These are phyloP conservation scores for Thamnidium elegans DNA, from an alignment of 192 early-diverging fungal species.

Conservation along the genomic window DNA sequence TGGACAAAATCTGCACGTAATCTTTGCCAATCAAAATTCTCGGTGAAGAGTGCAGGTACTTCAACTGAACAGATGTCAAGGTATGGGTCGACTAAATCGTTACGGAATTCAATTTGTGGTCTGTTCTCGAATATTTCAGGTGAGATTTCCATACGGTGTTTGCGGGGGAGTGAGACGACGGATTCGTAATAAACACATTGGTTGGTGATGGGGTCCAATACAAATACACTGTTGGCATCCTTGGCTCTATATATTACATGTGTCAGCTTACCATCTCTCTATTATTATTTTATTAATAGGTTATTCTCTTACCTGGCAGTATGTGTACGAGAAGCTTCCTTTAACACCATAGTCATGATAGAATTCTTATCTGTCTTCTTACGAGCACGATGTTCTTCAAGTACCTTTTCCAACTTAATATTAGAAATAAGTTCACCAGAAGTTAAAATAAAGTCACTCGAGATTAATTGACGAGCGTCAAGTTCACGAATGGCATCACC, in stretches of 20 bases:
- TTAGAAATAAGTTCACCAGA: constrained; percentile 89
- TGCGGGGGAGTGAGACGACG: constrained; percentile 56
- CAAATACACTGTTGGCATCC: constrained; percentile 78
- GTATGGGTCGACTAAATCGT: constrained; percentile 90
- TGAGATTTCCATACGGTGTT: constrained; percentile 53
- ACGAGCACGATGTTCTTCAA: constrained; percentile 82
- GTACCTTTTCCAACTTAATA: constrained; percentile 68
- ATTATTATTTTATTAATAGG: no score
- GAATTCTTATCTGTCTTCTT: constrained; percentile 68
- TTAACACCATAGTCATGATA: constrained; percentile 94
- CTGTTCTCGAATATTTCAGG: constrained; percentile 61
- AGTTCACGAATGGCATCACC: constrained; percentile 93
- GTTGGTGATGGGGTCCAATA: constrained; percentile 71
- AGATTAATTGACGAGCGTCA: constrained; percentile 75
- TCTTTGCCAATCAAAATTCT: constrained; percentile 98
- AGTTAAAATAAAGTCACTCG: constrained; percentile 90
- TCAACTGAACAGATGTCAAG: constrained; percentile 93
- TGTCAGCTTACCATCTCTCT: no score
- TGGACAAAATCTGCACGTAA: constrained; percentile 87
- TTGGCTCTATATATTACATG: constrained; percentile 38
- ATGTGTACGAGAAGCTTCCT: constrained; percentile 63
- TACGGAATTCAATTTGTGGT: constrained; percentile 75
- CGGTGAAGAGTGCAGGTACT: constrained; percentile 86
- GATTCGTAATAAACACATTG: constrained; percentile 82
- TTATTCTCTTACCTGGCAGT: constrained; percentile 26